phyloP scores from a whole-genome alignment of 1,284 basidiomycete species.

The Athelia psychrophila region DNA sequence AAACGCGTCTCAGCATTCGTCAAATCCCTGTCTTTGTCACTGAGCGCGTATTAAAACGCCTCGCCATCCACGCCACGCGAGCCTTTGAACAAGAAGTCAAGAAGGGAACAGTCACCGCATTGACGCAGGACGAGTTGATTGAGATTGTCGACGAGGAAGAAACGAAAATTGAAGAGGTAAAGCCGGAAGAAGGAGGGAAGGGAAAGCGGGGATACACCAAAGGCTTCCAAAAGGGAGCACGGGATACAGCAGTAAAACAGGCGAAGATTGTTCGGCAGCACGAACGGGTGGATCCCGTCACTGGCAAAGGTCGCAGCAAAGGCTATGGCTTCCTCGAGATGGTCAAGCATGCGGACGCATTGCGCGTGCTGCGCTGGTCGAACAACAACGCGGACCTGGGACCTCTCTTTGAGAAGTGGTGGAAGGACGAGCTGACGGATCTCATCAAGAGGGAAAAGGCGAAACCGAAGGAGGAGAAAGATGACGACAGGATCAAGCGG shows the following conservation, averaged over 20 bases:
- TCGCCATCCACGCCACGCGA: conserved; percentile 81
- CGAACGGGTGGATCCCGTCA: conserved; percentile 86
- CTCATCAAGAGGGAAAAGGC: conserved; percentile 60
- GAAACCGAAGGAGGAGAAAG: conserved; percentile 40
- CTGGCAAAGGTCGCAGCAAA: conserved; percentile 83
- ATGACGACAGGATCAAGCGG: conserved; percentile 53
- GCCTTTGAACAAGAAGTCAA: conserved; percentile 83
- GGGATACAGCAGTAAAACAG: conserved; percentile 74
- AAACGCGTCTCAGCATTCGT: conserved; percentile 90
- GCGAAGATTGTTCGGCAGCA: conserved; percentile 86
- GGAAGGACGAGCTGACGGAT: conserved; percentile 77
- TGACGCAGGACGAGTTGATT: conserved; percentile 75
- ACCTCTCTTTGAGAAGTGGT: conserved; percentile 74
- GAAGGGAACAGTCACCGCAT: conserved; percentile 52
- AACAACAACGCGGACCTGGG: conserved; percentile 83
- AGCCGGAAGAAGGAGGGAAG: conserved; percentile 23
- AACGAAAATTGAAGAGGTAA: conserved; percentile 18
- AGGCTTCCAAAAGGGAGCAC: conserved; percentile 35
- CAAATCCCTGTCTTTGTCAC: conserved; percentile 91
- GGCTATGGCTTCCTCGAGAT: conserved; percentile 98
- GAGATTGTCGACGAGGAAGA: conserved; percentile 27
- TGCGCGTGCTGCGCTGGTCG: conserved; percentile 90
- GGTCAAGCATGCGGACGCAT: conserved; percentile 82
- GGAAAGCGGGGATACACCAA: conserved; percentile 30
- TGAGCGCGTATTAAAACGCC: conserved; percentile 85